Evolutionary conservation across 2,329 filamentous ascomycete genomes (phyloP).

Genomic region (Verticillium longisporum): DNA sequence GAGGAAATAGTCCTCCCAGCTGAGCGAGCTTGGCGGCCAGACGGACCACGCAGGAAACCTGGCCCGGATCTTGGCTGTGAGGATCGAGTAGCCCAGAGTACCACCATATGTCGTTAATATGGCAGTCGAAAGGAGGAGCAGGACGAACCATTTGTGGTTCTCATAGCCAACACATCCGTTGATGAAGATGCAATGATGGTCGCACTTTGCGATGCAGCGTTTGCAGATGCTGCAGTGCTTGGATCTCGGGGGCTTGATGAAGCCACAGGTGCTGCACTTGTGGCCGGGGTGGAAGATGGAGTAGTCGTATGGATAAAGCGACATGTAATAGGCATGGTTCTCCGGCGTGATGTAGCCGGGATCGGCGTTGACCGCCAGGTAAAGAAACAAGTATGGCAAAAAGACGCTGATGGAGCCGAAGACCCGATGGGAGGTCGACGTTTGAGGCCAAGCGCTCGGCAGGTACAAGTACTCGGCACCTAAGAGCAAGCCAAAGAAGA

Average conservation of each 20-base stretch:
- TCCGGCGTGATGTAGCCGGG: conserved; percentile 65
- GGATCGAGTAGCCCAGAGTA: conserved; percentile 47
- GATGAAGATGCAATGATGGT: conserved; percentile 97
- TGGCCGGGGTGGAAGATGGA: conserved; percentile 80
- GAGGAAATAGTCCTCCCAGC: conserved; percentile 51
- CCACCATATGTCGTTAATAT: conserved; percentile 70
- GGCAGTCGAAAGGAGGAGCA: conserved; percentile 67
- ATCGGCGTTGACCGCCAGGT: conserved; percentile 63
- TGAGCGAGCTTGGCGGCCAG: conserved; percentile 38
- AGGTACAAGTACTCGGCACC: conserved; percentile 68
- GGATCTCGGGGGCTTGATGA: conserved; percentile 81
- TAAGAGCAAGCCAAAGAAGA: conserved; percentile 71
- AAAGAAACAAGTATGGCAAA: conserved; percentile 77
- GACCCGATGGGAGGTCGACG: conserved; percentile 51
- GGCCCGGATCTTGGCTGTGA: conserved; percentile 35
- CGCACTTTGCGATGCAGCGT: conserved; percentile 73
- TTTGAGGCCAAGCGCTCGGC: conserved; percentile 61
- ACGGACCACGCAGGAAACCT: conserved; percentile 37
- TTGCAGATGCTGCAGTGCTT: conserved; percentile 94
- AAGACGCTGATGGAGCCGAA: conserved; percentile 50
- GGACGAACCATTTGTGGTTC: conserved; percentile 87
- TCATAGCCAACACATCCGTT: conserved; percentile 89
- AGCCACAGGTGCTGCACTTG: conserved; percentile 69
- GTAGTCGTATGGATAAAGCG: conserved; percentile 84
- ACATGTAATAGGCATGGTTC: conserved; percentile 67